Evolutionary conservation across 2,329 filamentous ascomycete genomes (phyloP).

Genomic region (Fusarium duplospermum): DNA sequence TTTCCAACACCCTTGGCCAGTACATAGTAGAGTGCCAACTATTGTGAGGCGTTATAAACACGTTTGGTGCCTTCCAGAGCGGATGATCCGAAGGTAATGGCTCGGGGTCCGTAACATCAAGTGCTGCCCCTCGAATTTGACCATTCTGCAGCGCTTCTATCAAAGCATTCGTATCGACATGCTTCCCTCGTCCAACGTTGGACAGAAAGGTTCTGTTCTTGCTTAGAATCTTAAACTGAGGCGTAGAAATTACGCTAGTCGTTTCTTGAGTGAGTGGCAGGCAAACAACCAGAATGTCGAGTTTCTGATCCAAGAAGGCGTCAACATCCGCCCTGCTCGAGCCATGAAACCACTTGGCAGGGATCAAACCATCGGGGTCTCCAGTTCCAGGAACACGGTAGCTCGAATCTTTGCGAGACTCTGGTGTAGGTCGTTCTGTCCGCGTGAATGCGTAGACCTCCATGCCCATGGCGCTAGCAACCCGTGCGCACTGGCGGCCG

Average conservation of each 20-base stretch:
- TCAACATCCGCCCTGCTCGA: slow-evolving; percentile 57
- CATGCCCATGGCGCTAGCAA: slow-evolving; percentile 72
- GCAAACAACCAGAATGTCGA: slow-evolving; percentile 56
- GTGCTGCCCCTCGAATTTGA: background rate
- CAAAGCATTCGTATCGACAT: background rate
- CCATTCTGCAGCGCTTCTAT: background rate
- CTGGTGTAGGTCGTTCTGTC: slow-evolving; percentile 66
- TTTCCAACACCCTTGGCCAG: slow-evolving; percentile 35
- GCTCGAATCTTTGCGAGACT: slow-evolving; percentile 53
- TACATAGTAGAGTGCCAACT: slow-evolving; percentile 47
- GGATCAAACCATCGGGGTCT: background rate
- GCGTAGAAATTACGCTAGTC: slow-evolving; percentile 67
- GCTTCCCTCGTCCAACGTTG: background rate
- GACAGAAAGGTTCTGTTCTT: background rate
- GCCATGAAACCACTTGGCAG: background rate
- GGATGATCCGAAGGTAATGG: background rate
- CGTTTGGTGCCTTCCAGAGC: slow-evolving; percentile 73
- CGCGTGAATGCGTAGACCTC: slow-evolving; percentile 75
- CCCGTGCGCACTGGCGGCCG: slow-evolving; percentile 55
- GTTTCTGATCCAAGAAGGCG: slow-evolving; percentile 54
- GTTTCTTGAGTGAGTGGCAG: slow-evolving; percentile 52
- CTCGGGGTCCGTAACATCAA: background rate
- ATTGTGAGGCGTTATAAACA: slow-evolving; percentile 64
- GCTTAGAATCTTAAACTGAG: background rate
- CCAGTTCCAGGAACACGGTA: background rate